Percentiles rank a stretch among this genome's conserved stretches.
Evolutionary conservation across 2,329 filamentous ascomycete genomes (phyloP).

Genomic region (Talaromyces sp.): DNA sequence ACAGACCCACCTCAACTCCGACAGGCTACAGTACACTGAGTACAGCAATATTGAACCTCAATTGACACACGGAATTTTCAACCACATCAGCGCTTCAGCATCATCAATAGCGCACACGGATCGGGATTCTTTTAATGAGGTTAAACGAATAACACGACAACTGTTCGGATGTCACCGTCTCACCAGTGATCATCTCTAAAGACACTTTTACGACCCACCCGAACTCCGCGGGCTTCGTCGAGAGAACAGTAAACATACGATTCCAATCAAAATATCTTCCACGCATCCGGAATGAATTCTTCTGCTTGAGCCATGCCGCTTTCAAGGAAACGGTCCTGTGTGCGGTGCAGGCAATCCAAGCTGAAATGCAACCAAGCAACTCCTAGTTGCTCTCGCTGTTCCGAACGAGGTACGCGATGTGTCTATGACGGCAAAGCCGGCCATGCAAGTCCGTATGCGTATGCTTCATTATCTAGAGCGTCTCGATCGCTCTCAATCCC

Average conservation of each 20-base stretch:
- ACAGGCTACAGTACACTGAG: too few species aligned
- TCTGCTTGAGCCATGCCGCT: not conserved
- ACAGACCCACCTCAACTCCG: constrained; percentile 6
- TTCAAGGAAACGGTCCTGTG: constrained; percentile 9
- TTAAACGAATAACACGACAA: not conserved
- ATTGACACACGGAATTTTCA: not conserved
- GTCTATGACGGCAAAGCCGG: constrained; percentile 2
- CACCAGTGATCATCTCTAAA: not conserved
- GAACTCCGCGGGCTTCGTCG: constrained; percentile 5
- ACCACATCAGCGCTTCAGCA: not conserved
- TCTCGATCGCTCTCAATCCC: not conserved
- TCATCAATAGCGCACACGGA: not conserved
- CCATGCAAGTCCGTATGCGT: not conserved
- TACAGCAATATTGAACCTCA: not conserved
- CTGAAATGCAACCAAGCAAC: constrained; percentile 6
- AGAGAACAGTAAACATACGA: not conserved
- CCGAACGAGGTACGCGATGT: constrained; percentile 6
- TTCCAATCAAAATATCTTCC: not conserved
- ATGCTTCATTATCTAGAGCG: not conserved
- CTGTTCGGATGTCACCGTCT: not conserved
- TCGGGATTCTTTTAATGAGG: not conserved
- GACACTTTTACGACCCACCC: not conserved
- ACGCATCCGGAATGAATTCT: not conserved
- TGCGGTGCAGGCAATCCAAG: constrained; percentile 9
- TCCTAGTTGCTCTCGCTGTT: constrained; percentile 9